Conservation (phyloP, 2,329 filamentous ascomycete genomes). For the Alternaria sp. region DNA sequence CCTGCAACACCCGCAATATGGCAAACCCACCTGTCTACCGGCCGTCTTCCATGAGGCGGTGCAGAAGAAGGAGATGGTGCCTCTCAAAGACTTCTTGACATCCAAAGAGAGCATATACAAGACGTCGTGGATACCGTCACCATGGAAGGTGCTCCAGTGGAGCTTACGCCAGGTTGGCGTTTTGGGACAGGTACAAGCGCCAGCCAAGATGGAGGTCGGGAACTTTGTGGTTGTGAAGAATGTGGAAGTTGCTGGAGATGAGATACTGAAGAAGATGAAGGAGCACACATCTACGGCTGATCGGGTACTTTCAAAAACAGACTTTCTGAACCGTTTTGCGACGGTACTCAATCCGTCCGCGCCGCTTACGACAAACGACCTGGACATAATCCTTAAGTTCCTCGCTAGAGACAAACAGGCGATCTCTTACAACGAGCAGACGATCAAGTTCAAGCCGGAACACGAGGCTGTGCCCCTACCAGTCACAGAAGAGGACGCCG, state of each 20-base stretch:
- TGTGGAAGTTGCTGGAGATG: slow-evolving; percentile 63
- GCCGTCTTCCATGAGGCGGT: slow-evolving; percentile 81
- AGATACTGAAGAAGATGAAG: slow-evolving; percentile 50
- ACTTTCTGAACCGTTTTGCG: slow-evolving; percentile 48
- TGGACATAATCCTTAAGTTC: slow-evolving; percentile 72
- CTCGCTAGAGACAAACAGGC: slow-evolving; percentile 70
- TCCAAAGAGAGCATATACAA: slow-evolving; percentile 75
- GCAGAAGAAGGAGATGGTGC: slow-evolving; percentile 72
- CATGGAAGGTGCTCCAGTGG: slow-evolving; percentile 79
- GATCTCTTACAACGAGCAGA: slow-evolving; percentile 79
- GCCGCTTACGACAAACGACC: slow-evolving; percentile 64
- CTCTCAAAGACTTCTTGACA: slow-evolving; percentile 71
- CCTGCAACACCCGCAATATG: slow-evolving; percentile 79
- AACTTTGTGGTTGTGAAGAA: slow-evolving; percentile 73
- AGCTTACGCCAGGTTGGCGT: slow-evolving; percentile 72
- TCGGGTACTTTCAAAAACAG: slow-evolving; percentile 46
- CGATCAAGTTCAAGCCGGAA: slow-evolving; percentile 71
- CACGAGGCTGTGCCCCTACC: slow-evolving; percentile 54
- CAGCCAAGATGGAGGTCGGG: slow-evolving; percentile 67
- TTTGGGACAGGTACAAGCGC: slow-evolving; percentile 56
- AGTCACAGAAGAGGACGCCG: slow-evolving; percentile 80
- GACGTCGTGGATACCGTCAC: slow-evolving; percentile 71
- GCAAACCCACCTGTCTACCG: slow-evolving; percentile 80
- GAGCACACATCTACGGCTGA: slow-evolving; percentile 47
- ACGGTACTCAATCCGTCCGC: slow-evolving; percentile 37